Evolutionary conservation across 306 rosid species (phyloP).

Genomic region (Dalbergia cultrata): DNA sequence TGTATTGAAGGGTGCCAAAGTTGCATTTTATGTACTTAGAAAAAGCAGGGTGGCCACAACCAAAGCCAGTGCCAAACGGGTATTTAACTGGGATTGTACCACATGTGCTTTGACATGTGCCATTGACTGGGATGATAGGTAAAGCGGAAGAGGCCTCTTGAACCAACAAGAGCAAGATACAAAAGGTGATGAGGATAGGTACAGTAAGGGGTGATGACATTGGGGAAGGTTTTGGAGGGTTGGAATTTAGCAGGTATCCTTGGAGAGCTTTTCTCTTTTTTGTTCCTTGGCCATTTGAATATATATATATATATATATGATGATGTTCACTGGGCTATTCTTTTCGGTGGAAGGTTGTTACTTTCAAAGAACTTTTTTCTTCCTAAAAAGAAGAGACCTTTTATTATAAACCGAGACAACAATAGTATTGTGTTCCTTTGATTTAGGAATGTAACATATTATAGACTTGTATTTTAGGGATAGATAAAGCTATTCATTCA

Average conservation of each 20-base stretch:
- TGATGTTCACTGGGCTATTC: neutral
- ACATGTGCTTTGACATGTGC: constrained; percentile 50
- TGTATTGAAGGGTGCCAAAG: constrained; percentile 52
- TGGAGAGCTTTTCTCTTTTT: neutral
- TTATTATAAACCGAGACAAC: constrained; percentile 30
- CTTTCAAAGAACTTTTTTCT: constrained; percentile 46
- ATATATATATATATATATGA: neutral
- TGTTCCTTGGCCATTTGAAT: neutral
- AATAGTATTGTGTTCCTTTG: neutral
- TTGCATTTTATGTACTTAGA: constrained; percentile 58
- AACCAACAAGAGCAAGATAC: constrained; percentile 38
- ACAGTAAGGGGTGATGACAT: constrained; percentile 43
- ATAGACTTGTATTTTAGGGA: neutral
- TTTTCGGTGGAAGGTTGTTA: constrained; percentile 55
- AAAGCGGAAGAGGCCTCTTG: constrained; percentile 23
- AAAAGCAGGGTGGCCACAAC: constrained; percentile 73
- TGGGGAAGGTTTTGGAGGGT: constrained; percentile 11
- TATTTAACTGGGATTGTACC: constrained; percentile 56
- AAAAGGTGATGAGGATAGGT: constrained; percentile 32
- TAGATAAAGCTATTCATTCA: constrained; percentile 1
- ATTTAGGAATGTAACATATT: constrained; percentile 2
- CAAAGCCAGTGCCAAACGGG: constrained; percentile 66
- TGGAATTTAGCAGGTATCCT: neutral
- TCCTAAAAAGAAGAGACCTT: constrained; percentile 56
- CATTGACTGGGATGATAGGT: constrained; percentile 47